Evolutionary conservation across 192 early-diverging fungal species (phyloP).

Genomic region (Gonapodya sp.): DNA sequence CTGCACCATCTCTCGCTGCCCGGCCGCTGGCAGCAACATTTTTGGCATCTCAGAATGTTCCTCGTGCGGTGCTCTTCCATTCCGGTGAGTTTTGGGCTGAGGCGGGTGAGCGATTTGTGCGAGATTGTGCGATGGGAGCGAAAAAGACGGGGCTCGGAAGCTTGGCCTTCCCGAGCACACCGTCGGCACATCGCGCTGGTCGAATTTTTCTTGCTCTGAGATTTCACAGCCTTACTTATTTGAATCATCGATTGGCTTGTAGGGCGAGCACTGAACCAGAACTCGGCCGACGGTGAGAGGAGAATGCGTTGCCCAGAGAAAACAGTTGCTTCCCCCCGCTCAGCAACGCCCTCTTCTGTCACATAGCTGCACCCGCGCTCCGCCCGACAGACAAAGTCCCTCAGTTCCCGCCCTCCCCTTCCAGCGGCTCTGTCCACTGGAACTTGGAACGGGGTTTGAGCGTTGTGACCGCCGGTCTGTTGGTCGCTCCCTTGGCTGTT

Average conservation of each 20-base stretch:
- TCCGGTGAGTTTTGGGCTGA: neutral
- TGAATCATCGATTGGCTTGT: too few species aligned
- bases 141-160: neutral
- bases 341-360: neutral
- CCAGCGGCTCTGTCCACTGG: slow-evolving; percentile 94
- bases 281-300: neutral
- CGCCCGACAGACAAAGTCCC: slow-evolving; percentile 2
- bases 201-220: too few species aligned
- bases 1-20: neutral
- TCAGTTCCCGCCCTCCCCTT: slow-evolving; percentile 32
- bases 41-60: neutral
- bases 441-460: slow-evolving; percentile 82
- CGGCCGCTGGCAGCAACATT: neutral
- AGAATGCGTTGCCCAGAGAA: neutral
- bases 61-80: neutral
- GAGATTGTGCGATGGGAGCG: neutral
- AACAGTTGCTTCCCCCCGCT: neutral
- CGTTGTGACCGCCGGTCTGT: slow-evolving; percentile 61
- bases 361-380: neutral
- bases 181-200: too few species aligned
- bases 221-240: neutral
- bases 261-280: neutral
- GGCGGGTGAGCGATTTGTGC: neutral
- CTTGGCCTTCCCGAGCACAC: neutral
- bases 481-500: slow-evolving; percentile 61